Base-by-base conservation (phyloP, 805 yeast genomes). In the Spathaspora sp. region DNA sequence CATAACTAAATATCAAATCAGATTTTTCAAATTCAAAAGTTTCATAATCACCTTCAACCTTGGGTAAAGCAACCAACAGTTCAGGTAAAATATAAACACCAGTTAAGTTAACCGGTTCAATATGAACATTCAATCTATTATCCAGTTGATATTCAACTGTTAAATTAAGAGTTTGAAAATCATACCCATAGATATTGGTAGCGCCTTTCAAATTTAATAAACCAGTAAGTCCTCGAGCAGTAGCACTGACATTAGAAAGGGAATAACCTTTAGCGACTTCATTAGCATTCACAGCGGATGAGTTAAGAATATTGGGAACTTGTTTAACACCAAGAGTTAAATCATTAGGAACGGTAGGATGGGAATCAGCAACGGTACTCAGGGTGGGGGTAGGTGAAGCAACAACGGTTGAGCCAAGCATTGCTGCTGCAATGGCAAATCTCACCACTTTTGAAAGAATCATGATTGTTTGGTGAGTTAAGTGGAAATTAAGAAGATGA, bases 151-250 rank as follows among this genome's bases (percentile, higher is more conserved):
- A 58, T 18, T 57, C 57, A 14, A 61, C 65, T 2, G 58, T 53
- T 39, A 62, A 55, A 35, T 51, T 57, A 54, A 62, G 56, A 11
- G 31, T 44, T n/a, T 60, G 58, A 46, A 58, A 62, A 43, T 62
- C 66, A 38, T 58, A 58, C 19, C 66, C 66, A 47, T 60, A 62
- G 19, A 62, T 56, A 50, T 62, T 53, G 35, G 65, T 59, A 12
- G 53, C 60, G 5, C 53, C 52, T 28, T 53, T 55, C 49, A 62
- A 52, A 44, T 53, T 42, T 40, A 62, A 53, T 10, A 52, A 31
- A 5, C 61, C 65, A 2, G 50, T 48, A 20, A 61, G 44, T 5
- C 62, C 62, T 16, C 53, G 43, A 2, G 43, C 39, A 5, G 53
- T 49, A 14, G 38, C 31, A 19, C 51, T 48, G 20, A 53, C 50